Conservation (phyloP, 2,329 filamentous ascomycete genomes). For the Clarireedia monteithiana region DNA sequence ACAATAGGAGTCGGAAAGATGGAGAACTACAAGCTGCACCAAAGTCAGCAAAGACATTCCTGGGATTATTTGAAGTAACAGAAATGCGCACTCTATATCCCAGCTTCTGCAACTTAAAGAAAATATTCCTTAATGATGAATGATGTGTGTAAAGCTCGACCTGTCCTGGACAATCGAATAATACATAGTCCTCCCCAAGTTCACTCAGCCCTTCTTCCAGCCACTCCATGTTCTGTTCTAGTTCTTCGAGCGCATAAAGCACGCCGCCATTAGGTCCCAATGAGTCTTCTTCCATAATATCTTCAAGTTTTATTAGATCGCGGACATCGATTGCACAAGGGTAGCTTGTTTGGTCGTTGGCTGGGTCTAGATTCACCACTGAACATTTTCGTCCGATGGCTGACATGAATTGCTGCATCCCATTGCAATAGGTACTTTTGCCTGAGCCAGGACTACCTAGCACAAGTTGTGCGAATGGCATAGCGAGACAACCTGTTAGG, state of each 20-base stretch:
- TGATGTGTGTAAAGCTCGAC: conserved; percentile 97
- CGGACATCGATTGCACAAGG: conserved; percentile 86
- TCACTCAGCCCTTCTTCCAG: conserved; percentile 72
- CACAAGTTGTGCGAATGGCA: conserved; percentile 49
- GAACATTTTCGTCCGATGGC: conserved; percentile 93
- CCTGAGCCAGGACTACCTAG: conserved; percentile 92
- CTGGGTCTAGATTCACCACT: conserved; percentile 92
- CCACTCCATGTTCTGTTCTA: conserved; percentile 93
- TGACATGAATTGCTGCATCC: conserved; percentile 97
- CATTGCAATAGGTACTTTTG: conserved; percentile 98
- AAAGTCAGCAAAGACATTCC: conserved; percentile 20
- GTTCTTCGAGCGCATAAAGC: conserved; percentile 87
- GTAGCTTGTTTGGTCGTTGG: conserved; percentile 89
- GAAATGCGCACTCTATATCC: conserved; percentile 70
- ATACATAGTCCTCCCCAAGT: conserved; percentile 80
- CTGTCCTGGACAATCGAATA: conserved; percentile 96
- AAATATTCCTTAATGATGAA: conserved; percentile 82
- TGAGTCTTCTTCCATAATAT: conserved; percentile 87
- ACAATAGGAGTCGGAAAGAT: conserved; percentile 90
- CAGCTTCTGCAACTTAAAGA: conserved; percentile 81
- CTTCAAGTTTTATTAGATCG: conserved; percentile 79
- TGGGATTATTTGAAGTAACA: conserved; percentile 1
- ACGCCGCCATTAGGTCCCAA: conserved; percentile 90
- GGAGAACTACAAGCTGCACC: conserved; percentile 76
- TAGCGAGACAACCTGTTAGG: conserved; percentile 9